Base-by-base conservation (phyloP, 192 early-diverging fungal genomes). In the Backusella circina region DNA sequence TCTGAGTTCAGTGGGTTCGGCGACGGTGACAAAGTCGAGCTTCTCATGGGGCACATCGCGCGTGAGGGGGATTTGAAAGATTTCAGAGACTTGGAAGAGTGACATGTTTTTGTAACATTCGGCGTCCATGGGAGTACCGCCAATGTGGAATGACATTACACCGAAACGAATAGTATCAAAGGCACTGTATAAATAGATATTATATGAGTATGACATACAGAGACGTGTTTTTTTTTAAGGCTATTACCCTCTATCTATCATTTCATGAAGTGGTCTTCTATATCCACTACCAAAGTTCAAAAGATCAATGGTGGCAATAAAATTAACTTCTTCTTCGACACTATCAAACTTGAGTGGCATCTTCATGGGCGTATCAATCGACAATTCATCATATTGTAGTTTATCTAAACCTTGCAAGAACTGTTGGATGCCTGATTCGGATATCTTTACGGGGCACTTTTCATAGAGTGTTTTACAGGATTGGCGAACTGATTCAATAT, bases 271-370 rank as follows among this genome's bases (percentile, higher is more conserved):
- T 39, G 91, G 89, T 35, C 77, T 74, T 32, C 91, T 84, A 75
- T 87, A 97, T 33, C 92, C 93, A 61, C 91, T 91, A 26, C 95
- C 95, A 71, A 95, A 86, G 73, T 91, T 90, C 44, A 97, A 86
- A 71, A 94, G 76, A 74, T 91, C 93, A 18, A 93, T 84, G 35
- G 95, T 71, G 2, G 89, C 88, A 21, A 97, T 86, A 44, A 94
- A 85, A 74, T 93, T 93, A 72, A 95, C 72, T 81, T 97, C 94
- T 75, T 92, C 88, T 61, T 91, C 88, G 4, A 89, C 8, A 18
- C 84, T 89, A 57, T 91, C 90, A 67, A 95, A 97, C 39, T 84
- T 83, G n/a, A 97, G 85, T 0, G 95, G 95, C 71, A 97, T 81
- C 0, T 69, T 77, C 77, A 88, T 86, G 65, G 76, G 84, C 37